Percentiles rank a stretch among this genome's conserved stretches.
These are phyloP conservation scores for Aspergillus bridgeri DNA, from an alignment of 495 filamentous ascomycete species.

Conservation along the genomic window DNA sequence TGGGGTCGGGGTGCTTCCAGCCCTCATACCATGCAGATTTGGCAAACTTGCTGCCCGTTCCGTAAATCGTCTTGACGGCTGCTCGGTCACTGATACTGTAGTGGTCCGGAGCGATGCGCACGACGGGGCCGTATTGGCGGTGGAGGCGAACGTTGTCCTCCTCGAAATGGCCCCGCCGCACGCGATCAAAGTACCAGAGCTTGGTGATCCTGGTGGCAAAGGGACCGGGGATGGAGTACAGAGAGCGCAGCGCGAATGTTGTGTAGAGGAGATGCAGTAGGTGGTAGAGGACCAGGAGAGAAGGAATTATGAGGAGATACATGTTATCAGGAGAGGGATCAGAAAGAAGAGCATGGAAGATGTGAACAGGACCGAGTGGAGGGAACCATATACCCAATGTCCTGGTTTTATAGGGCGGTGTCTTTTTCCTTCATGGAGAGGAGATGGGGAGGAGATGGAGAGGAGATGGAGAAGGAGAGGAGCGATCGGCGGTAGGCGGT, in stretches of 20 bases:
- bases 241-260: slow-evolving; percentile 23
- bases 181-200: slow-evolving; percentile 51
- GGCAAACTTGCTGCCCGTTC: slow-evolving; percentile 34
- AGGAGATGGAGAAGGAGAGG: no score
- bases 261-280: slow-evolving; percentile 15
- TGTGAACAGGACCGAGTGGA: not conserved
- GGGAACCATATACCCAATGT: not conserved
- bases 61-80: slow-evolving; percentile 45
- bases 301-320: slow-evolving; percentile 9
- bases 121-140: slow-evolving; percentile 34
- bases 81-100: slow-evolving; percentile 47
- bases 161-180: slow-evolving; percentile 43
- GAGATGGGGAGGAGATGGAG: no score
- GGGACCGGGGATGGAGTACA: slow-evolving; percentile 51
- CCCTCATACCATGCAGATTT: slow-evolving; percentile 41
- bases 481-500: not conserved
- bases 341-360: not conserved
- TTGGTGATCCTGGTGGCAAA: slow-evolving; percentile 51
- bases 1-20: slow-evolving; percentile 34
- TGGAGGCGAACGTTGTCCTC: slow-evolving; percentile 46
- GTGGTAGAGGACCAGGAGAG: slow-evolving; percentile 9
- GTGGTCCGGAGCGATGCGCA: slow-evolving; percentile 48
- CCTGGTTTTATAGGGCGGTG: no score
- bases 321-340: slow-evolving; percentile 8
- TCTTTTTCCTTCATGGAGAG: no score